Evolutionary conservation across 1,284 basidiomycete species (phyloP).

Genomic region (Mycocalia duriaeana): DNA sequence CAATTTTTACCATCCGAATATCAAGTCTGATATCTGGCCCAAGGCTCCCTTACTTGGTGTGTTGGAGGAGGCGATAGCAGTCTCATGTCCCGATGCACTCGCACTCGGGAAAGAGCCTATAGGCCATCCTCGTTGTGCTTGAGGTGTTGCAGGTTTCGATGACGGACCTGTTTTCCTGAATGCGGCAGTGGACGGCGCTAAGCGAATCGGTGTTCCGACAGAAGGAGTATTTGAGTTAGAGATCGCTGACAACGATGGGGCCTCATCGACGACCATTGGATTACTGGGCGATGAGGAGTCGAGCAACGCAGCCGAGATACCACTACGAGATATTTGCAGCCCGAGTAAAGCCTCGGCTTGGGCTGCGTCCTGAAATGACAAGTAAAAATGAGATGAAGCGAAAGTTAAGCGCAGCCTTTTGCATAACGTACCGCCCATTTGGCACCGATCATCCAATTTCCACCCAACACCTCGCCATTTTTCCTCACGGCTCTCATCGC

Average conservation of each 20-base stretch:
- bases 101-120: constrained; percentile 4
- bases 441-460: constrained; percentile 75
- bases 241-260: constrained; percentile 21
- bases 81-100: constrained; percentile 4
- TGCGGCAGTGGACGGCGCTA: constrained; percentile 65
- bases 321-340: constrained; percentile 26
- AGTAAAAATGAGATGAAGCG: too few species aligned
- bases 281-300: constrained; percentile 20
- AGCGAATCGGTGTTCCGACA: constrained; percentile 60
- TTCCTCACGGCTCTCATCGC: constrained; percentile 71
- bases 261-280: constrained; percentile 42
- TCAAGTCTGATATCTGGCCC: constrained; percentile 70
- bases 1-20: constrained; percentile 62
- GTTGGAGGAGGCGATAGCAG: constrained; percentile 19
- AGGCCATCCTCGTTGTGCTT: constrained; percentile 17
- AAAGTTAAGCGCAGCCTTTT: too few species aligned
- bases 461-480: constrained; percentile 71
- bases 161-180: constrained; percentile 48
- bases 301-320: constrained; percentile 18
- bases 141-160: constrained; percentile 30
- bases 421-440: constrained; percentile 66
- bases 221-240: constrained; percentile 26
- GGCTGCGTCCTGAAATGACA: constrained; percentile 53
- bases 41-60: constrained; percentile 54
- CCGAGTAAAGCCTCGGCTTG: constrained; percentile 53